Evolutionary conservation across 495 filamentous ascomycete species (phyloP).

Genomic region (Oleoguttula mirabilis): DNA sequence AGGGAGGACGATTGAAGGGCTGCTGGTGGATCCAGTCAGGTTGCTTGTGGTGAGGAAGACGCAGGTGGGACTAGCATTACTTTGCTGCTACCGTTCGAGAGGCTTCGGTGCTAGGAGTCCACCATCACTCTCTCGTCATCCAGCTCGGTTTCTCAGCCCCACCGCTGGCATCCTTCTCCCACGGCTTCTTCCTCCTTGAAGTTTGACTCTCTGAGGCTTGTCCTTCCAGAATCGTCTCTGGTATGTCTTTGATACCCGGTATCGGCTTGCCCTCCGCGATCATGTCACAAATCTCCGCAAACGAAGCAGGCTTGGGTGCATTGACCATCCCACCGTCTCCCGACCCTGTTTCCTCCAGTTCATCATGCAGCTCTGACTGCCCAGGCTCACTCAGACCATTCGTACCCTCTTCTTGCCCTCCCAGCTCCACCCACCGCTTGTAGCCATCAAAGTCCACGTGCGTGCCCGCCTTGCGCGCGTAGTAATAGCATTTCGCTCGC

Average conservation of each 20-base stretch:
- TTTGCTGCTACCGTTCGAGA: too few species aligned
- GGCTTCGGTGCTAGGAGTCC: too few species aligned
- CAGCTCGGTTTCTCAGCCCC: conserved; percentile 10
- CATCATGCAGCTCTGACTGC: neutral
- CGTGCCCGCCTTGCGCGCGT: conserved; percentile 29
- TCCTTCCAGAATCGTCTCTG: conserved; percentile 62
- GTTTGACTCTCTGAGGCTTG: conserved; percentile 43
- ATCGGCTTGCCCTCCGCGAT: conserved; percentile 75
- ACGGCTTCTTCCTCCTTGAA: conserved; percentile 58
- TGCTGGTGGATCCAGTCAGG: too few species aligned
- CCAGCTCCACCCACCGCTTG: conserved; percentile 26
- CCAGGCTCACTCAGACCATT: neutral
- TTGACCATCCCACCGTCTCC: conserved; percentile 10
- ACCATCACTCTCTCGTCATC: too few species aligned
- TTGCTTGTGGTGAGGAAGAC: too few species aligned
- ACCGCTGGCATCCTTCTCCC: conserved; percentile 45
- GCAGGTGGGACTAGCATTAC: too few species aligned
- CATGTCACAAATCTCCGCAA: conserved; percentile 79
- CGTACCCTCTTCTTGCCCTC: neutral
- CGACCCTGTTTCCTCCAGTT: neutral
- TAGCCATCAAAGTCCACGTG: conserved; percentile 33
- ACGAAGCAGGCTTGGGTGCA: conserved; percentile 66
- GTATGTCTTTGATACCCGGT: conserved; percentile 82
- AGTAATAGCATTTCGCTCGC: conserved; percentile 39
- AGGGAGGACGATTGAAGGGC: too few species aligned